Base-by-base conservation (phyloP, 208 protist genomes). In the Acanthamoeba healyi region DNA sequence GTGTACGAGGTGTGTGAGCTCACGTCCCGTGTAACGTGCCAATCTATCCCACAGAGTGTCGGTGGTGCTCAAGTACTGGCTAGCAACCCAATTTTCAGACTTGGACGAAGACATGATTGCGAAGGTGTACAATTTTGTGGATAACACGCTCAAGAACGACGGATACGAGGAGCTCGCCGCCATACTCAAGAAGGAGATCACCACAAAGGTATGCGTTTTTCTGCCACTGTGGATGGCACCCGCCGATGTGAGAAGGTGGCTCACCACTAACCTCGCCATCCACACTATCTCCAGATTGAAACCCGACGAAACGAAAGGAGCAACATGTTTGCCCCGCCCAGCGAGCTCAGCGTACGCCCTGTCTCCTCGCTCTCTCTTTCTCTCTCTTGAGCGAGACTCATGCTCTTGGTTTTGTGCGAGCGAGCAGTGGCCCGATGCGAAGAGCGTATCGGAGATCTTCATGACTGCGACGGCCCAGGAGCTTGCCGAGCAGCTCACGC, bases 41-140 rank as follows among this genome's bases (percentile, higher is more conserved):
- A 61, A 42, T 17, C n/a, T n/a, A 0, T 61, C n/a, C n/a, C n/a
- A n/a, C 63, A 63, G 94, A 34, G 95, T 96, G 2, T 94, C 93
- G 36, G 94, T 96, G 36, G 93, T 96, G 22, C 65, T 96, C 44
- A 96, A 96, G 79, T 96, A 96, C 90, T 96, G 95, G 95, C 91
- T 96, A 42, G 86, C 94, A 24, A 96, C 94, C 88, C 94, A 95
- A 77, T 95, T 94, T 26, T 94, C 42, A 12, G 96, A 96, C 46
- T 95, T 97, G 63, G 94, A 97, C 58, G 95, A 96, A n/a, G 94
- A 96, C 42, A 46, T 87, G 51, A 94, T 65, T 38, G 72, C 36
- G 7, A 70, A 77, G 32, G 94, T 95, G 42, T 95, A 96, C 67
- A 77, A 94, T 88, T 96, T 96, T 67, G 94, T 95, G 51, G 74